Evolutionary conservation across 2,329 filamentous ascomycete genomes (phyloP), one percentile per base, ranked within the genome.

Genomic region (Exophiala sp.): DNA sequence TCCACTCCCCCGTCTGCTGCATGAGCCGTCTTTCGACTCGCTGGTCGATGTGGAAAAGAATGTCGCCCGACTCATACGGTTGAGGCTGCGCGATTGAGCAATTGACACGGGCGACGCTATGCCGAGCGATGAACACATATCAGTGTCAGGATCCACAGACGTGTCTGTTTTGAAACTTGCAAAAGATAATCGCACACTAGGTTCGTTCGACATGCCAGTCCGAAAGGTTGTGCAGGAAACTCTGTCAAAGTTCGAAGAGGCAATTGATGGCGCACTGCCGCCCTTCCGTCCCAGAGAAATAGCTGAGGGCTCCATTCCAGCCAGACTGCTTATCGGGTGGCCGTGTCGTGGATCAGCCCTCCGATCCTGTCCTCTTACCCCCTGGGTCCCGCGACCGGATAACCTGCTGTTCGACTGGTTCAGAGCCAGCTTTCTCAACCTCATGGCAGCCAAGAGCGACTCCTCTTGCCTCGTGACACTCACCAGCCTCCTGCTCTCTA

Each of bases 391-490:
- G 19, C 27, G 48, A 23, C 48, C 37, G 6, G 53, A 67, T 68
- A 16, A 72, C 67, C 2, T 70, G 69, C 59, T 21, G 22, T 29
- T 22, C 23, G 42, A 14, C 22, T 54, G 48, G 13, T 32, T 40
- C 5, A 76, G 70, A 32, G 66, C 69, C 43, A 73, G 72, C 55
- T 72, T 67, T 41, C 74, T 73, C 44, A 68, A 64, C 46, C 75
- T 67, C 63, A 78, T 71, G 1, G 74, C 72, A 57, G 74, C 73
- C 2, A 78, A 63, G 1, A 78, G 65, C 34, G 70, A 66, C 53
- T 77, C 73, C 62, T 78, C 75, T 59, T 77, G 74, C 47, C 72
- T 66, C 0, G 75, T 78, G 21, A 78, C 75, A 11, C 73, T 70
- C 64, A 78, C 76, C 16, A 76, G 63, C 35, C 70, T 68, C 52